Percentiles rank a stretch among this genome's conserved stretches.
Evolutionary conservation across 2,329 filamentous ascomycete species (phyloP).

Genomic region (Sporothrix phasma): DNA sequence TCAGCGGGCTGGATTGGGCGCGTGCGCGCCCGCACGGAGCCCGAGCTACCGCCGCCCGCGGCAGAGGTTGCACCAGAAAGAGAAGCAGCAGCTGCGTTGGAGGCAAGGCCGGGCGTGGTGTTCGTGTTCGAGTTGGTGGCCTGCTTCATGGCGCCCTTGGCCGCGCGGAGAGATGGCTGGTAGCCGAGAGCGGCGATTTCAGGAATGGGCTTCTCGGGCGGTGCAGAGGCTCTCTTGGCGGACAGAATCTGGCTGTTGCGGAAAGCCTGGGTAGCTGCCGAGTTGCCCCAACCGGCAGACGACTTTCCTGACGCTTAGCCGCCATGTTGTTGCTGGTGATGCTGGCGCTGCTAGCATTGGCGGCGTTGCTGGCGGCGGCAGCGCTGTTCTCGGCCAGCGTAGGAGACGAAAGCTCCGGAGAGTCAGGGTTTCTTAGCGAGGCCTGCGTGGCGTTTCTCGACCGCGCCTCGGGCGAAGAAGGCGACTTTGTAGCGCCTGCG

Average conservation of each 20-base stretch:
- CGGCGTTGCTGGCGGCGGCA: conserved; percentile 26
- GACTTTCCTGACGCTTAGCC: conserved; percentile 31
- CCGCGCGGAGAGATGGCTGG: conserved; percentile 61
- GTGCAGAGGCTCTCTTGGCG: conserved; percentile 1
- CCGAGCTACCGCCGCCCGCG: background rate
- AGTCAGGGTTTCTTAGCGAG: background rate
- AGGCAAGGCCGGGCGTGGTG: background rate
- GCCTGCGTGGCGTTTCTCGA: conserved; percentile 11
- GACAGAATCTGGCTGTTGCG: conserved; percentile 21
- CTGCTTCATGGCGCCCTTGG: conserved; percentile 62
- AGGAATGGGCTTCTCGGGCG: conserved; percentile 12
- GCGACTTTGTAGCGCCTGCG: background rate
- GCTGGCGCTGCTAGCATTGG: conserved; percentile 27
- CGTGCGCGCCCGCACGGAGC: conserved; percentile 28
- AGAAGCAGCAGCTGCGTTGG: background rate
- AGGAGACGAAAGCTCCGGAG: conserved; percentile 23
- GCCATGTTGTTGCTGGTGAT: conserved; percentile 42
- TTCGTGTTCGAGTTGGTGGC: conserved; percentile 15
- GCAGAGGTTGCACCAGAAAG: background rate
- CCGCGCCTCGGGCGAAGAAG: background rate
- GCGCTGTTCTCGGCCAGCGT: conserved; percentile 46
- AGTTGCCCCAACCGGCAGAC: conserved; percentile 44
- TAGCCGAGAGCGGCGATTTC: conserved; percentile 34
- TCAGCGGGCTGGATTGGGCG: conserved; percentile 51
- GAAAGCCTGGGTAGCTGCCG: conserved; percentile 52